These are phyloP conservation scores for Mycogone perniciosa DNA, from an alignment of 2,329 filamentous ascomycete genomes.

Conservation along the genomic window DNA sequence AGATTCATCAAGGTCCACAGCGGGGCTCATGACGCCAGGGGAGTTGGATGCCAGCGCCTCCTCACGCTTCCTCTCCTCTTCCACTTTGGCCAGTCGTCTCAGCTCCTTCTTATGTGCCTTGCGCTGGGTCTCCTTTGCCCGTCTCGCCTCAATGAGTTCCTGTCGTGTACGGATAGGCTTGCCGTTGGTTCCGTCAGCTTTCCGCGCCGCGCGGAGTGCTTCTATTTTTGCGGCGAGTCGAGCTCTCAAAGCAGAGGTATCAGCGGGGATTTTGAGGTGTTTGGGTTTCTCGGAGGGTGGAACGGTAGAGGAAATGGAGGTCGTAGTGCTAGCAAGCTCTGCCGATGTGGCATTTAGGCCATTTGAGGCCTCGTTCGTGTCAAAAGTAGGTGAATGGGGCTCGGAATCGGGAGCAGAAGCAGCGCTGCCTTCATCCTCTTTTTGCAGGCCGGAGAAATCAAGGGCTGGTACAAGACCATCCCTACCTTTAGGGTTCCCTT, in stretches of 20 bases:
- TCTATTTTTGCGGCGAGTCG: constrained; percentile 80
- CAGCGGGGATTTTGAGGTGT: constrained; percentile 60
- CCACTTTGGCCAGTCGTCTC: constrained; percentile 67
- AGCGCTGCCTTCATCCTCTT: constrained; percentile 39
- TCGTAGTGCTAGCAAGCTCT: constrained; percentile 52
- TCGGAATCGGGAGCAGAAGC: constrained; percentile 48
- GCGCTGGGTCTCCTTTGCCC: constrained; percentile 79
- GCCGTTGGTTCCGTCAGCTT: constrained; percentile 78
- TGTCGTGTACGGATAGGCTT: constrained; percentile 74
- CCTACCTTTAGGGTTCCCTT: not conserved
- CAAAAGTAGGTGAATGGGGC: constrained; percentile 47
- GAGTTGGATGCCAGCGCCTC: constrained; percentile 58
- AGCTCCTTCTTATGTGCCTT: constrained; percentile 86
- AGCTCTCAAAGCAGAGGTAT: constrained; percentile 68
- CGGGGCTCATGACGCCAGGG: constrained; percentile 52
- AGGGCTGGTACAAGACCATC: constrained; percentile 17
- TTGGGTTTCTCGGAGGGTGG: constrained; percentile 57
- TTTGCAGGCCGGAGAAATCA: constrained; percentile 24
- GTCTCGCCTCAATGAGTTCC: constrained; percentile 83
- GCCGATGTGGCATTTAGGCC: constrained; percentile 30
- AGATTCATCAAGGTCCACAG: constrained; percentile 44
- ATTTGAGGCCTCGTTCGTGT: constrained; percentile 41
- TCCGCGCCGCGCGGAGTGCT: constrained; percentile 74
- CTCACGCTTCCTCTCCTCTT: constrained; percentile 64
- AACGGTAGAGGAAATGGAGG: constrained; percentile 63